Evolutionary conservation across 805 yeast genomes (phyloP), one percentile per base, ranked within the genome.

Genomic region (Maudiozyma serrabonitensis): DNA sequence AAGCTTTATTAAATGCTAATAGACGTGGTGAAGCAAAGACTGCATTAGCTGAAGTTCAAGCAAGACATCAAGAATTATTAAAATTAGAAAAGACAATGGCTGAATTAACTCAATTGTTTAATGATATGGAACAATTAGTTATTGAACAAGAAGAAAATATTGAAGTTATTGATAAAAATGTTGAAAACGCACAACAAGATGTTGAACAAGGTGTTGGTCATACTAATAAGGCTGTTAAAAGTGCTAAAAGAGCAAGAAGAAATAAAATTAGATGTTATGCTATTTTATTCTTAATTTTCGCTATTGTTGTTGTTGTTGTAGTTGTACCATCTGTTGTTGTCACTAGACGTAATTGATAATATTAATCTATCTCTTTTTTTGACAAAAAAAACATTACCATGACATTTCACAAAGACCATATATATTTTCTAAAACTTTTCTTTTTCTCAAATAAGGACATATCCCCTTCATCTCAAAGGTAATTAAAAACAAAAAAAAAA

Each of bases 1-100:
- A 89, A 70, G 97, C 97, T 38, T 75, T 88, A 55, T 74, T 84
- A 72, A 84, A 84, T 69, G 82, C 89, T 48, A 86, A 87, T 64
- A 82, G 95, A 70, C 80, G 89, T 64, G 95, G 95, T 59, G 96
- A 93, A 71, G 97, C 98, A 41, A 81, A 93, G 68, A 81, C 96
- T 34, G 98, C 95, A 2, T 77, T 93, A 59, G 87, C 88, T 61
- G 98, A 93, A 72, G 98, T 93, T 50, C 96, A 91, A 72, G 82
- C 86, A 46, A 83, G 99, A 72, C 98, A 93, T 73, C 83, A 85
- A 66, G 98, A 93, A 72, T 80, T 93, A 63, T 85, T 87, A 72
- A 87, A 88, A 74, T 84, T 93, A 69, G 98, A 91, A 71, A 82
- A 87, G 71, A 84, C 96, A 52, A 89, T 93, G 86, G 88, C 91